Evolutionary conservation across 1,284 basidiomycete genomes (phyloP).

Genomic region (Puccinia hordei): DNA sequence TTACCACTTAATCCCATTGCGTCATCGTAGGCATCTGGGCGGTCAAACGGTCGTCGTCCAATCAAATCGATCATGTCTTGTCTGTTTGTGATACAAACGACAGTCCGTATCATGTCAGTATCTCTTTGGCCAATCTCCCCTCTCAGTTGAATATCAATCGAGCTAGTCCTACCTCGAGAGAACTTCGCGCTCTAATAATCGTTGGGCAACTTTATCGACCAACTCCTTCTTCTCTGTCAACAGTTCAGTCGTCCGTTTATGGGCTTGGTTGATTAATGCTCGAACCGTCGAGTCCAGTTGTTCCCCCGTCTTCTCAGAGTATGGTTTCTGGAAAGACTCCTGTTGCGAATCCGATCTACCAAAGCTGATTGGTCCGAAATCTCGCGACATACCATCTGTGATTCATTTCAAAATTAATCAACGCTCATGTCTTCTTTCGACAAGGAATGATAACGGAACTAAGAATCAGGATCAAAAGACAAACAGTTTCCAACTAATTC

Average conservation of each 20-base stretch:
- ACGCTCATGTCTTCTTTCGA: background rate
- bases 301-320: conserved; percentile 94
- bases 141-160: background rate
- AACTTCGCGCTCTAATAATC: conserved; percentile 89
- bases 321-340: conserved; percentile 93
- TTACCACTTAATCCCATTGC: conserved; percentile 42
- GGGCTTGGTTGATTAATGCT: conserved; percentile 89
- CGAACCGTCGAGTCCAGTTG: conserved; percentile 84
- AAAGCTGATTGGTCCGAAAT: conserved; percentile 94
- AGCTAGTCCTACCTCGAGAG: conserved; percentile 72
- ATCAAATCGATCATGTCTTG: conserved; percentile 85
- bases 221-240: conserved; percentile 79
- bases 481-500: conserved; percentile 67
- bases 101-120: conserved; percentile 52
- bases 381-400: conserved; percentile 82
- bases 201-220: conserved; percentile 89
- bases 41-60: conserved; percentile 78
- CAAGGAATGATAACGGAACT: background rate
- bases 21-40: conserved; percentile 65
- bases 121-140: conserved; percentile 58
- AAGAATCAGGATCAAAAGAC: conserved; percentile 11
- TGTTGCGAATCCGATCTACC: conserved; percentile 78
- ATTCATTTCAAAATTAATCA: conserved; percentile 63
- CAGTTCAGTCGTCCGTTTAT: conserved; percentile 79
- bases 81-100: conserved; percentile 57